phyloP scores from a whole-genome alignment of 2,329 filamentous ascomycete genomes.

The Colletotrichum aenigma region DNA sequence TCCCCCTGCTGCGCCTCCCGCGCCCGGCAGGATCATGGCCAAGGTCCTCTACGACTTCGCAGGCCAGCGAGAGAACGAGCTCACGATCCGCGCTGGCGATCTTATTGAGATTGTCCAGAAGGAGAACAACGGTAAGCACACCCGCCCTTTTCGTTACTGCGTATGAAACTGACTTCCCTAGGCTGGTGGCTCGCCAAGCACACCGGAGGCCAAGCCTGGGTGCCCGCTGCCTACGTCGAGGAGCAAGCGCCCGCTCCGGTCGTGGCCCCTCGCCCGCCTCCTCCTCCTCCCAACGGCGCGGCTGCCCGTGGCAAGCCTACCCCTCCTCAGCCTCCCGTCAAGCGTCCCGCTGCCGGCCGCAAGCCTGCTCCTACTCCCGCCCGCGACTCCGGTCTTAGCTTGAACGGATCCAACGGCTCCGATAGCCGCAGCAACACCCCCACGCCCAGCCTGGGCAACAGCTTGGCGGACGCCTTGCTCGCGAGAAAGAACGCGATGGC shows the following conservation, averaged over 20 bases:
- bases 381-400: slow-evolving; percentile 74
- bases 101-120: slow-evolving; percentile 91
- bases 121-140: slow-evolving; percentile 83
- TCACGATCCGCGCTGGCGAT: slow-evolving; percentile 80
- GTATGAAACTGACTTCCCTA: slow-evolving; percentile 45
- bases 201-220: slow-evolving; percentile 79
- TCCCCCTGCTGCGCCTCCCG: slow-evolving; percentile 67
- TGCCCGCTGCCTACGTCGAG: slow-evolving; percentile 92
- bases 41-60: slow-evolving; percentile 93
- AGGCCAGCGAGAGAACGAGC: slow-evolving; percentile 83
- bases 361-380: slow-evolving; percentile 71
- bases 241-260: slow-evolving; percentile 72
- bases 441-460: slow-evolving; percentile 73
- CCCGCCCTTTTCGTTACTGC: background rate
- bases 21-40: slow-evolving; percentile 75
- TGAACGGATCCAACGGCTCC: slow-evolving; percentile 59
- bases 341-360: slow-evolving; percentile 74
- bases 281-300: slow-evolving; percentile 62
- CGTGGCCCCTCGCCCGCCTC: slow-evolving; percentile 66
- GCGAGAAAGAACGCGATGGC: slow-evolving; percentile 80
- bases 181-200: slow-evolving; percentile 97
- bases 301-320: slow-evolving; percentile 66
- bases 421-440: slow-evolving; percentile 74
- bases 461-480: slow-evolving; percentile 78
- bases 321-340: slow-evolving; percentile 79